Evolutionary conservation across 2,329 filamentous ascomycete species (phyloP).

Genomic region (Arthrobotrys megalospora): DNA sequence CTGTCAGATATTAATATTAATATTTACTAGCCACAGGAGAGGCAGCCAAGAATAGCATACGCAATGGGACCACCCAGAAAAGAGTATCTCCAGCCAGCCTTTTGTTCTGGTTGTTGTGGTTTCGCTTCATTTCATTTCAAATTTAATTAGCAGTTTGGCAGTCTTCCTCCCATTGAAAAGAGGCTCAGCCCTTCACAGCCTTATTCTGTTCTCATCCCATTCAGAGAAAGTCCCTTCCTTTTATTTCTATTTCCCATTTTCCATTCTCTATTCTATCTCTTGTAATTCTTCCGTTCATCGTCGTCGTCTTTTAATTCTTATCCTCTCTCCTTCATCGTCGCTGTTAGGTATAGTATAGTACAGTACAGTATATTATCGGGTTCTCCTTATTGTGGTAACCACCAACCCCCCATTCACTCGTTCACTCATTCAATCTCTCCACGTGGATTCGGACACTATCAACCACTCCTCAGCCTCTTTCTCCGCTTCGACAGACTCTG

Average conservation of each 20-base stretch:
- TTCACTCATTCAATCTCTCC: background rate
- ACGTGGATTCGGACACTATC: slow-evolving; percentile 22
- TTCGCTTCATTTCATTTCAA: slow-evolving; percentile 76
- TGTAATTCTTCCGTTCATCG: background rate
- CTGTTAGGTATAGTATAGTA: too few relatives aligned
- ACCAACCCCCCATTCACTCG: slow-evolving; percentile 9
- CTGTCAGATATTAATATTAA: too few relatives aligned
- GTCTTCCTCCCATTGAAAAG: background rate
- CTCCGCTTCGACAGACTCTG: background rate
- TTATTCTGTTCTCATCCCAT: background rate
- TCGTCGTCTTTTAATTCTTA: slow-evolving; percentile 4
- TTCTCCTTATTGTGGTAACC: too few relatives aligned
- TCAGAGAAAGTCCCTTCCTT: background rate
- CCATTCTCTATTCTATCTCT: slow-evolving; percentile 12
- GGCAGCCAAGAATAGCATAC: background rate
- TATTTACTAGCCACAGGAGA: background rate
- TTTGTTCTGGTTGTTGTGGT: slow-evolving; percentile 57
- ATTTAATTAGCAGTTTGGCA: slow-evolving; percentile 65
- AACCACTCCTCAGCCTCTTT: background rate
- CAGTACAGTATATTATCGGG: too few relatives aligned
- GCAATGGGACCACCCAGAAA: background rate
- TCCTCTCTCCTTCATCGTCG: slow-evolving; percentile 3
- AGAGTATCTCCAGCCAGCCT: too few relatives aligned
- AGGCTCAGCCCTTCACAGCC: slow-evolving; percentile 1
- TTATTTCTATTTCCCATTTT: too few relatives aligned